Conservation (phyloP, 2,329 filamentous ascomycete genomes). For the Talaromyces sp. region DNA sequence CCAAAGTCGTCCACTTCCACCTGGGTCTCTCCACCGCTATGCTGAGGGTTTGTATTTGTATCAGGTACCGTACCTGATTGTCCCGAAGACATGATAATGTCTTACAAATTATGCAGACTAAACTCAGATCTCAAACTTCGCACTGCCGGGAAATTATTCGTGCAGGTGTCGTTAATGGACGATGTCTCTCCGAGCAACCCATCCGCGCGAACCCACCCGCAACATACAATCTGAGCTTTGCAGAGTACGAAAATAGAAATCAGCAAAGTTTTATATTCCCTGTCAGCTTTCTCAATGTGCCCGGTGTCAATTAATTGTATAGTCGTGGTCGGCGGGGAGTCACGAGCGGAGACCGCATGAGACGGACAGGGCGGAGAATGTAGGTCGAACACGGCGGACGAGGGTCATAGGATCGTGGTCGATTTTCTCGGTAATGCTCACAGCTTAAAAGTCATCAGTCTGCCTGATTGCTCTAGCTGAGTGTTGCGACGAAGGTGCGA, state of each 20-base stretch:
- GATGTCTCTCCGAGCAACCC: constrained; percentile 7
- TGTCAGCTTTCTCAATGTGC: too few species aligned
- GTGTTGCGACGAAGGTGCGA: background rate
- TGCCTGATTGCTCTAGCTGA: background rate
- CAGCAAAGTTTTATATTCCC: too few species aligned
- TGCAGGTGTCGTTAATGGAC: constrained; percentile 7
- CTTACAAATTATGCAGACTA: background rate
- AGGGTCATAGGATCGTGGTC: background rate
- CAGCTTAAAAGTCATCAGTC: background rate
- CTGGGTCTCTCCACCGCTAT: constrained; percentile 6
- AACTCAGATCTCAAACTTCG: background rate
- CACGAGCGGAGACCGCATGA: background rate
- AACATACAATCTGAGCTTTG: background rate
- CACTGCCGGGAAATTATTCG: background rate
- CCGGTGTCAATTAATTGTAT: background rate
- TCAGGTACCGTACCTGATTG: background rate
- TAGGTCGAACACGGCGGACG: background rate
- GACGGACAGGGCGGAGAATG: constrained; percentile 4
- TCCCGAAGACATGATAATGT: constrained; percentile 10
- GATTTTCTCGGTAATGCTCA: background rate
- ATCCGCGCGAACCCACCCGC: background rate
- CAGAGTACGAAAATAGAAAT: background rate
- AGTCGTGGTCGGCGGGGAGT: background rate
- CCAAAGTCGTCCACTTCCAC: constrained; percentile 38
- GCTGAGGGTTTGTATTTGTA: constrained; percentile 1